Percentiles rank a stretch among this genome's conserved stretches.
Conservation (phyloP, 176 grass and related monocot genomes). For the Alopecurus myosuroides region DNA sequence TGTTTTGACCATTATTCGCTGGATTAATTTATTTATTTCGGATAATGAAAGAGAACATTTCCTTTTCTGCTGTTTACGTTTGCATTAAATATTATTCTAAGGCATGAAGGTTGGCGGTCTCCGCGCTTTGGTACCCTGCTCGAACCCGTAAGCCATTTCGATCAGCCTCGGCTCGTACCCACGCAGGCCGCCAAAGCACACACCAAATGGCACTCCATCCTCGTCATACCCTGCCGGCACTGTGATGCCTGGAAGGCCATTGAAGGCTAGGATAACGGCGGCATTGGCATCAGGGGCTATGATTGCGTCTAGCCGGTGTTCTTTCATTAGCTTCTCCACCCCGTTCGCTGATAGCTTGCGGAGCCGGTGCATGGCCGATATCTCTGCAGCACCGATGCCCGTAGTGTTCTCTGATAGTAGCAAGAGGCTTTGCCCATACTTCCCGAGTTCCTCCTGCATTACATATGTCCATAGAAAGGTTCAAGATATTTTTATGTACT, state of each 20-base stretch:
- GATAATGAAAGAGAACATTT: too few relatives aligned
- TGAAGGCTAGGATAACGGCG: slow-evolving; percentile 26
- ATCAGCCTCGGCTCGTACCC: slow-evolving; percentile 56
- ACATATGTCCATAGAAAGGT: too few relatives aligned
- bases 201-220: slow-evolving; percentile 38
- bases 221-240: slow-evolving; percentile 45
- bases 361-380: slow-evolving; percentile 29
- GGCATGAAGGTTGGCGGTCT: too few relatives aligned
- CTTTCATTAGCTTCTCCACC: slow-evolving; percentile 32
- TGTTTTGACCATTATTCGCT: too few relatives aligned
- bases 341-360: slow-evolving; percentile 31
- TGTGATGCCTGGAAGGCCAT: slow-evolving; percentile 48
- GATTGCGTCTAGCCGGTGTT: slow-evolving; percentile 38
- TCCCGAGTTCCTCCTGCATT: slow-evolving; percentile 40
- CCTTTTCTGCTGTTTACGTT: too few relatives aligned
- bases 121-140: slow-evolving; percentile 19
- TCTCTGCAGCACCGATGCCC: slow-evolving; percentile 15
- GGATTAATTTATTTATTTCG: too few relatives aligned
- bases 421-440: slow-evolving; percentile 40
- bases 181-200: slow-evolving; percentile 50
- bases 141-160: slow-evolving; percentile 59
- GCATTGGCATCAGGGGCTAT: not conserved
- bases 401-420: slow-evolving; percentile 34
- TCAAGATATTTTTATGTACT: too few relatives aligned
- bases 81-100: too few relatives aligned